Evolutionary conservation across 257 asterid species (phyloP).

Genomic region (Nyctanthes arbortristis): DNA sequence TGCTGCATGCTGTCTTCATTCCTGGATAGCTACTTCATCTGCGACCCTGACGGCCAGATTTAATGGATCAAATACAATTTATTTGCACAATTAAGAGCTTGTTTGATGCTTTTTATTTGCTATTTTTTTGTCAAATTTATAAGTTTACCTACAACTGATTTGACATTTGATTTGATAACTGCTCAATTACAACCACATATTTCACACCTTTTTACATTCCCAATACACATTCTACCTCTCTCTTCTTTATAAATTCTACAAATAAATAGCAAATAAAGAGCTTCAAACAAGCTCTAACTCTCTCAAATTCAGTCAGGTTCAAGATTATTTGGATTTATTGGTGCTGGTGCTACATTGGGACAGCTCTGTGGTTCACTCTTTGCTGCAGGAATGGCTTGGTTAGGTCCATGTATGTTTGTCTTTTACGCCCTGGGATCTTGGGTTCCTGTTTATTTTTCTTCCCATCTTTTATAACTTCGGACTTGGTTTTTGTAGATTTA

Average conservation of each 20-base stretch:
- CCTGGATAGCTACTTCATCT: neutral
- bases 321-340: conserved; percentile 98
- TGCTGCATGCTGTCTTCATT: neutral
- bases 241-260: too few relatives aligned
- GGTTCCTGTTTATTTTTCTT: neutral
- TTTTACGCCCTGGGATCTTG: neutral
- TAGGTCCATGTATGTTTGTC: conserved; percentile 86
- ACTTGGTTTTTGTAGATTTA: conserved; percentile 56
- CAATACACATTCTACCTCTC: too few relatives aligned
- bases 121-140: too few relatives aligned
- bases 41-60: neutral
- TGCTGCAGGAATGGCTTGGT: conserved; percentile 95
- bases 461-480: conserved; percentile 22
- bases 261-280: too few relatives aligned
- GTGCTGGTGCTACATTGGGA: conserved; percentile 99
- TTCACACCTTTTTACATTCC: too few relatives aligned
- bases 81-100: conserved; percentile 35
- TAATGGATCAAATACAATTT: neutral
- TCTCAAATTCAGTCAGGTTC: conserved; percentile 94
- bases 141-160: too few relatives aligned
- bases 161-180: too few relatives aligned
- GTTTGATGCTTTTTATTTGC: too few relatives aligned
- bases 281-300: too few relatives aligned
- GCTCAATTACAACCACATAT: too few relatives aligned
- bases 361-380: conserved; percentile 96